Percentiles rank a stretch among this genome's conserved stretches.
These are phyloP conservation scores for Venturiaceae sp. DNA, from an alignment of 2,329 filamentous ascomycete species.

Conservation along the genomic window DNA sequence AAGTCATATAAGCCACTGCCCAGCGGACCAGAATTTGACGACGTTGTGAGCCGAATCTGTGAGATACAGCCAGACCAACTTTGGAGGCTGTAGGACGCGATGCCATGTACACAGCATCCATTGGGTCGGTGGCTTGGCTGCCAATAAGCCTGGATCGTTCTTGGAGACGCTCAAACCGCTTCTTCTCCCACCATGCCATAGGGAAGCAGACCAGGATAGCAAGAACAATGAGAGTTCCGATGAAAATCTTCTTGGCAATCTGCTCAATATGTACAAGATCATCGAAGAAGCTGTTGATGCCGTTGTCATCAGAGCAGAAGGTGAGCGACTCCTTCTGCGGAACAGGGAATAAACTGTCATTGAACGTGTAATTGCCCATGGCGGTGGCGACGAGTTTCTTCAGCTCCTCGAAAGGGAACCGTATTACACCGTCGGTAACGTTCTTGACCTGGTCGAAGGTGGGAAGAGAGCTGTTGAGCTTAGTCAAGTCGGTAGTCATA, in stretches of 20 bases:
- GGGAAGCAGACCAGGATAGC: slow-evolving; percentile 66
- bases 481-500: slow-evolving; percentile 58
- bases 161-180: slow-evolving; percentile 64
- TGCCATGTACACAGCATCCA: slow-evolving; percentile 83
- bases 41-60: slow-evolving; percentile 51
- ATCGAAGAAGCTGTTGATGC: slow-evolving; percentile 76
- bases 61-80: slow-evolving; percentile 60
- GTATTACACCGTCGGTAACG: slow-evolving; percentile 63
- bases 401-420: slow-evolving; percentile 72
- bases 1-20: slow-evolving; percentile 81
- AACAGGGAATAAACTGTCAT: slow-evolving; percentile 68
- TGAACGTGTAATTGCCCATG: slow-evolving; percentile 66
- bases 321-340: slow-evolving; percentile 72
- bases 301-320: slow-evolving; percentile 82
- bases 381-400: slow-evolving; percentile 62
- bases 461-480: slow-evolving; percentile 71
- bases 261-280: slow-evolving; percentile 56
- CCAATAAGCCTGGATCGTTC: slow-evolving; percentile 58
- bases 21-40: slow-evolving; percentile 69
- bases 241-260: slow-evolving; percentile 62
- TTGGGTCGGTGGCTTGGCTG: slow-evolving; percentile 59
- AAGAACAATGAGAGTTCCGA: slow-evolving; percentile 61
- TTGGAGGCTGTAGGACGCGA: slow-evolving; percentile 69
- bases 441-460: slow-evolving; percentile 78
- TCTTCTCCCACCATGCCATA: slow-evolving; percentile 73